Base-by-base conservation (phyloP, 768 basidiomycete species). In the Daedaleopsis sinensis region DNA sequence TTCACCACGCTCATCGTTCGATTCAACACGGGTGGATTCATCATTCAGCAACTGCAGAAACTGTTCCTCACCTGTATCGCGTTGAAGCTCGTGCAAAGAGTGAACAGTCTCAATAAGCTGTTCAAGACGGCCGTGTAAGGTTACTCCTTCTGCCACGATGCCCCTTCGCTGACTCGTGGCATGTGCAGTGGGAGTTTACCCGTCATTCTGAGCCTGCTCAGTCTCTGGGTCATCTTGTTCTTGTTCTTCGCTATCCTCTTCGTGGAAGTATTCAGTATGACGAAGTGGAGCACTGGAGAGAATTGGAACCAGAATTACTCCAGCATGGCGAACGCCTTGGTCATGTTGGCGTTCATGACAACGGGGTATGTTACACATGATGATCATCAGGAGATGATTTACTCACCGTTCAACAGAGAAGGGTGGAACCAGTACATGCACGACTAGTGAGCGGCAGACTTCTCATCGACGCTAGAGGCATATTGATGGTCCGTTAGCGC, bases 381-480 rank as follows among this genome's bases (percentile, higher is more conserved):
- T 38, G 48, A 59, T 8, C 52, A 32, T 32, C 27, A 32, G 27
- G 27, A 32, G 7, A 32, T 3, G 47, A 43, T 54, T 39, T 66
- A 16, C 59, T 65, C 35, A 66, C 55, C 15, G 3, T 24, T 0
- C 47, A 65, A 8, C 65, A 95, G 95, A 10, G 96, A 98, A 73
- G 93, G 88, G 0, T 98, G 96, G 96, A 98, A 98, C 71, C 87
- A 89, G 67, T 97, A 89, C 72, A 98, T 98, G 96, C 96, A 98
- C 71, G 93, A 98, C 75, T 96, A 87, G 93, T 95, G 72, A 70
- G 89, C 76, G 5, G 18, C 39, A 13, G 2, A 53, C 19, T 18
- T 35, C 19, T 35, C 23, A n/a, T 9, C 44, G 4, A n/a, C 10
- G 19, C 21, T 49, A 23, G 47, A 23, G 16, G 12, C 27, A 10